Evolutionary conservation across 1,284 basidiomycete genomes (phyloP), one percentile per base, ranked within the genome.

Genomic region (Cryptococcus sp.): DNA sequence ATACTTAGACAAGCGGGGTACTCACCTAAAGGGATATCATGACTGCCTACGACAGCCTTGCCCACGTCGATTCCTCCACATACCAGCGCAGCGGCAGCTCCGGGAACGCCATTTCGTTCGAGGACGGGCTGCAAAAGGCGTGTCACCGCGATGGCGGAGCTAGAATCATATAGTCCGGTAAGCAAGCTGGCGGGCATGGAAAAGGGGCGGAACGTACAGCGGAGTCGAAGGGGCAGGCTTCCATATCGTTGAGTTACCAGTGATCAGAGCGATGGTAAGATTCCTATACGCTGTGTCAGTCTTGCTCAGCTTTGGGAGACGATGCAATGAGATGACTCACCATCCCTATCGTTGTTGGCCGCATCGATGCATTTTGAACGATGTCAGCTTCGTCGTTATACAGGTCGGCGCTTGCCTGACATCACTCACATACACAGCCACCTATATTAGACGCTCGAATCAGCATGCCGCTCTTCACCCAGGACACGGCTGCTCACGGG

Each of bases 171-270:
- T 48, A 17, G 17, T n/a, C 84, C 72, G 45, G 39, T 49, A 15
- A 39, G 39, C 19, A 13, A 10, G n/a, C 31, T 31, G 1, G 15
- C 13, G 22, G 5, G 15, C 19, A 19, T 20, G 17, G 19, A 42
- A 47, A n/a, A 7, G n/a, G 2, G 20, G 17, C 1, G 4, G 3
- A 23, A 53, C 70, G 46, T 86, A 92, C 46, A 95, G 80, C 1
- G 93, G 89, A 0, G 94, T 97, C 4, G 86, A 90, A 0, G 89
- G 91, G 0, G 91, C 89, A 1, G 93, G 93, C 76, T 97, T 97
- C 93, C 93, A 98, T 47, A 98, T 81, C 0, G 92, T 94, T 1
- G 91, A 87, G 77, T 97, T 97, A 8, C 93, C 93, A 39, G 91
- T 90, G 2, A 90, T 88, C 55, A 97, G 82, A 2, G 92, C 91